Base-by-base conservation (phyloP, 495 filamentous ascomycete species). In the Chaetomium fimeti region DNA sequence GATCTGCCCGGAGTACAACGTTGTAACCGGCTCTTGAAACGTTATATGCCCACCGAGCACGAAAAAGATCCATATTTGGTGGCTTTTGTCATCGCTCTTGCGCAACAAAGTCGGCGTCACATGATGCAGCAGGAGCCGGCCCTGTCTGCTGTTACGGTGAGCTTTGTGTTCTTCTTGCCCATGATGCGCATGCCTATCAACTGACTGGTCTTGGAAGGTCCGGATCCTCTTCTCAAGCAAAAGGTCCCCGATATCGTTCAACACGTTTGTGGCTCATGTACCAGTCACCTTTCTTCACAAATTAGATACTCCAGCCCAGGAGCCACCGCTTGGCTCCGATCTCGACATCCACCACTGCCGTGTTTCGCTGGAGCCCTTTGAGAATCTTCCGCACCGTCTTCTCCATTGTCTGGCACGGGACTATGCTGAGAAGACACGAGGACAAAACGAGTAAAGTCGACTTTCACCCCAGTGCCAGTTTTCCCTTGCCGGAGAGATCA, bases 211-310 rank as follows among this genome's bases (percentile, higher is more conserved):
- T 9, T 9, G 32, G 5, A 40, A 59, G 56, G 57, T 59, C 22
- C 57, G 57, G 3, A 13, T 59, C 15, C 42, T 59, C 24, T 48
- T 28, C 42, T 2, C 5, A 7, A 42, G 42, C 1, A 2, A 9
- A 48, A 22, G 8, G 2, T 12, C 15, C 24, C 57, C 57, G 4
- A 15, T 9, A 1, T 3, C 57, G 4, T 16, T 59, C 11, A 40
- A 47, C 9, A 3, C 29, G 24, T 59, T 28, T 16, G 40, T 59
- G 28, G 57, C 57, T 16, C 38, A 59, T 4, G 57, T 59, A 12
- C 42, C 3, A 29, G 20, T 3, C 8, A 47, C 57, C 2, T 59
- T 59, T 16, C 57, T 59, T 2, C 5, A 59, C 24, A 48, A 29
- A 18, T 20, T 59, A 25, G 42, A 48, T 29, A 47, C 29, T 13